A percentile compares a stretch with the other conserved stretches of the same genome.
phyloP scores from a whole-genome alignment of 345 rosid species.

The Ailanthus altissimus region DNA sequence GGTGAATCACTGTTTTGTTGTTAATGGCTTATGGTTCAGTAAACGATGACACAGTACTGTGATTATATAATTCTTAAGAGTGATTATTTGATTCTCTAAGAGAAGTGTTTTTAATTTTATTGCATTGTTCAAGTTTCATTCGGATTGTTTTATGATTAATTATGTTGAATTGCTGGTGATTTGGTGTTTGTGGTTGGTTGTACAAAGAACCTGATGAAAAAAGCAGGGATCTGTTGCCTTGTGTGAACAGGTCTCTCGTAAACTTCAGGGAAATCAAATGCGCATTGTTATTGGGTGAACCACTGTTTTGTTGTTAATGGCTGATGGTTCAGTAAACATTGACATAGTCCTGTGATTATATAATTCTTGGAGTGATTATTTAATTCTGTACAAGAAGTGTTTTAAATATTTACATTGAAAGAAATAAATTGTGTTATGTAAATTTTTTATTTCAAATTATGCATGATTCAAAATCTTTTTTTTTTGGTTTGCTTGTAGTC shows the following conservation, averaged over 20 bases:
- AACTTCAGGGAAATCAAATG: slow-evolving; percentile 52
- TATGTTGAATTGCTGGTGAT: neutral
- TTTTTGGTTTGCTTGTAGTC: neutral
- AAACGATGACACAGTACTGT: slow-evolving; percentile 51
- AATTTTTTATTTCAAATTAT: neutral
- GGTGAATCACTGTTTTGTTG: slow-evolving; percentile 55
- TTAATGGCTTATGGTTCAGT: slow-evolving; percentile 52
- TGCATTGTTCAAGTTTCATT: neutral
- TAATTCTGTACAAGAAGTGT: neutral
- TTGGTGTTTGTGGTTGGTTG: no score
- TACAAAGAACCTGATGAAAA: slow-evolving; percentile 49
- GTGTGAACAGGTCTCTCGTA: no score
- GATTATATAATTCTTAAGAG: no score
- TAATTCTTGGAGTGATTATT: neutral
- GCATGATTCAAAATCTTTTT: neutral
- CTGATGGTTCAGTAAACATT: slow-evolving; percentile 64
- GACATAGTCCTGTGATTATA: slow-evolving; percentile 28
- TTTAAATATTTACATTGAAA: neutral
- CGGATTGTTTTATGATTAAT: neutral
- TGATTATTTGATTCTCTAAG: neutral
- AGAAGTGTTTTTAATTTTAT: neutral
- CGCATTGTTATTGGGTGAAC: slow-evolving; percentile 70
- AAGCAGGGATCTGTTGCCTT: no score
- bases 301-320: slow-evolving; percentile 39
- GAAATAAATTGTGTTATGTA: neutral